These are phyloP conservation scores for Alternaria gansuensis DNA, from an alignment of 2,329 filamentous ascomycete species.

Conservation along the genomic window DNA sequence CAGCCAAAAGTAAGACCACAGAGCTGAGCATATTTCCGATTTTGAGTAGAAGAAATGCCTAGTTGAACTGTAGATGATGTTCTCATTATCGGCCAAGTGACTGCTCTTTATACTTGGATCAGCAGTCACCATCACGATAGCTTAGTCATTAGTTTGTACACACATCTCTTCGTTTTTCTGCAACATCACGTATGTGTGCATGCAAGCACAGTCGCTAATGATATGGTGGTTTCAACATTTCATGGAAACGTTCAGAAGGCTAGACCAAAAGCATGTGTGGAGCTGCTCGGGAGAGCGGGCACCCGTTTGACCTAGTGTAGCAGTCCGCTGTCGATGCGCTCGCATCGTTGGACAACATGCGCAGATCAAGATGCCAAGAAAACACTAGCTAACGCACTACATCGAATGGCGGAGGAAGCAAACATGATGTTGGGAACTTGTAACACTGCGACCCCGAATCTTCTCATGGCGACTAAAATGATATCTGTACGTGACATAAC, in stretches of 20 bases:
- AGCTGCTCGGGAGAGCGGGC: not conserved
- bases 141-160: not conserved
- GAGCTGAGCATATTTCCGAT: not conserved
- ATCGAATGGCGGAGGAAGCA: too few relatives aligned
- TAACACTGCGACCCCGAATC: too few relatives aligned
- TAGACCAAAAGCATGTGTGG: not conserved
- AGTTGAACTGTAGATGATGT: not conserved
- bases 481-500: too few relatives aligned
- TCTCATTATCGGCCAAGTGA: rapidly evolving
- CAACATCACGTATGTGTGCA: not conserved
- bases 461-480: too few relatives aligned
- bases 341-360: not conserved
- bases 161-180: not conserved
- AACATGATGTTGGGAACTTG: too few relatives aligned
- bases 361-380: not conserved
- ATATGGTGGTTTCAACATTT: not conserved
- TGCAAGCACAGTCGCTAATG: not conserved
- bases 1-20: not conserved
- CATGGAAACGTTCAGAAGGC: not conserved
- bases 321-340: not conserved
- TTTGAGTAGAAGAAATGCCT: not conserved
- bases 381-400: too few relatives aligned
- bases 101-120: not conserved
- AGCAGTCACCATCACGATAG: not conserved
- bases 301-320: not conserved